phyloP scores from a whole-genome alignment of 2,329 filamentous ascomycete genomes.

The Paracoccidioides brasiliensis region DNA sequence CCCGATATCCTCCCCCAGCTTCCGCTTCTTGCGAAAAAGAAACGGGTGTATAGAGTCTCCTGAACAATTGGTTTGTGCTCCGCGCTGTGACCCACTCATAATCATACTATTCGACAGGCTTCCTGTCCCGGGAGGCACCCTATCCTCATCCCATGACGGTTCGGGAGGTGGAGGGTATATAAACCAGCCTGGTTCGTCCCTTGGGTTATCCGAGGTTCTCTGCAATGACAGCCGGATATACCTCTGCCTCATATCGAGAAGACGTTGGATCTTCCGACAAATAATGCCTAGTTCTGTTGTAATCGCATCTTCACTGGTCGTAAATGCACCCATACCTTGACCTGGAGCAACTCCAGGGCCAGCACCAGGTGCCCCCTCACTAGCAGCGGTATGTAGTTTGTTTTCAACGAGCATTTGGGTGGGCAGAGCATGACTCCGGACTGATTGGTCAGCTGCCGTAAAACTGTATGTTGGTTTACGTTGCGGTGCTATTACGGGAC shows the following conservation, averaged over 20 bases:
- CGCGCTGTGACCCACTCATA: slow-evolving; percentile 9
- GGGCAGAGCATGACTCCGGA: slow-evolving; percentile 38
- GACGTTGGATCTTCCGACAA: slow-evolving; percentile 77
- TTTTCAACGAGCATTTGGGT: slow-evolving; percentile 42
- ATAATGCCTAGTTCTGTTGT: slow-evolving; percentile 74
- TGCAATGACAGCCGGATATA: slow-evolving; percentile 82
- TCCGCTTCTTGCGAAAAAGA: slow-evolving; percentile 50
- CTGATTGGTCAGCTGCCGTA: slow-evolving; percentile 36
- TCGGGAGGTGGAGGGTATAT: slow-evolving; percentile 88
- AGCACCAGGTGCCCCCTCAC: slow-evolving; percentile 45
- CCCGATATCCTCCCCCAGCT: slow-evolving; percentile 79
- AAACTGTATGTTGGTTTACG: slow-evolving; percentile 17
- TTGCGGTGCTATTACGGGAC: background rate
- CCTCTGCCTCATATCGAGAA: slow-evolving; percentile 77
- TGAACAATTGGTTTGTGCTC: slow-evolving; percentile 19
- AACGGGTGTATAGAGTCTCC: slow-evolving; percentile 27
- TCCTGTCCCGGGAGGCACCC: slow-evolving; percentile 27
- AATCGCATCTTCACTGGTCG: slow-evolving; percentile 63
- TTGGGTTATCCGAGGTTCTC: slow-evolving; percentile 70
- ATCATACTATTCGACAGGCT: slow-evolving; percentile 19
- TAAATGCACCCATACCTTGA: slow-evolving; percentile 49
- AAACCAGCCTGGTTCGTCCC: slow-evolving; percentile 67
- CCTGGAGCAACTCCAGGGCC: slow-evolving; percentile 49
- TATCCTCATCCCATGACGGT: slow-evolving; percentile 67
- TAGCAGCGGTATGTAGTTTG: slow-evolving; percentile 40